These are phyloP conservation scores for Candida glucosophila DNA, from an alignment of 1,139 yeast genomes.

Conservation along the genomic window DNA sequence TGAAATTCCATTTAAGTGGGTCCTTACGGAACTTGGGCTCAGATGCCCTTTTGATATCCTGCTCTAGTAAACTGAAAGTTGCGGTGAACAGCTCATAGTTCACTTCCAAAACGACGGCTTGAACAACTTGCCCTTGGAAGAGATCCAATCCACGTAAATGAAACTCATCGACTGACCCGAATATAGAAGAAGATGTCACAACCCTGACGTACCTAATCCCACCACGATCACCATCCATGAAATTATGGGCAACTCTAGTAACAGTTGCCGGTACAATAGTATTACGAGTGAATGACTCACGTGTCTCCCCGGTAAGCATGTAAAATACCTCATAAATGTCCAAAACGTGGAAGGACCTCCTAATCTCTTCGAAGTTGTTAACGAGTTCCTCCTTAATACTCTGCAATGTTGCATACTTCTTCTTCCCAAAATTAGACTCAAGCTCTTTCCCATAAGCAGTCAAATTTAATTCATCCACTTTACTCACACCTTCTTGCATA, in stretches of 20 bases:
- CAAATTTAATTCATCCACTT: constrained; percentile 78
- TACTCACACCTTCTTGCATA: constrained; percentile 74
- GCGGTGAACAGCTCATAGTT: constrained; percentile 70
- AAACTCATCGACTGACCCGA: constrained; percentile 62
- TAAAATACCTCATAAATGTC: constrained; percentile 71
- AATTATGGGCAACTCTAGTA: constrained; percentile 42
- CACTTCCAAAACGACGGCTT: constrained; percentile 65
- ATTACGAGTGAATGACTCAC: constrained; percentile 58
- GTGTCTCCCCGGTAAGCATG: constrained; percentile 82
- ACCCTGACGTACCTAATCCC: constrained; percentile 43
- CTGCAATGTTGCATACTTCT: constrained; percentile 74
- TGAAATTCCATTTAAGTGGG: constrained; percentile 73
- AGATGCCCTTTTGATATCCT: constrained; percentile 56
- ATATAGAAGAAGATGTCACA: constrained; percentile 67
- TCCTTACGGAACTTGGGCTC: constrained; percentile 44
- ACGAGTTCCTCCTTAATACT: constrained; percentile 86
- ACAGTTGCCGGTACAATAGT: constrained; percentile 73
- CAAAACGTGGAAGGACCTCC: constrained; percentile 64
- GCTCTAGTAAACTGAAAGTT: constrained; percentile 59
- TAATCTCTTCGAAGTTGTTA: constrained; percentile 77
- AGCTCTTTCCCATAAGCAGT: constrained; percentile 93
- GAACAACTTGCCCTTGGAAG: constrained; percentile 72
- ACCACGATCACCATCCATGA: constrained; percentile 25
- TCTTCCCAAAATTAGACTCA: constrained; percentile 66
- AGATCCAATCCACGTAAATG: constrained; percentile 44